Conservation (phyloP, 352 stramenopile species). For the Phytophthora ohioensis region DNA sequence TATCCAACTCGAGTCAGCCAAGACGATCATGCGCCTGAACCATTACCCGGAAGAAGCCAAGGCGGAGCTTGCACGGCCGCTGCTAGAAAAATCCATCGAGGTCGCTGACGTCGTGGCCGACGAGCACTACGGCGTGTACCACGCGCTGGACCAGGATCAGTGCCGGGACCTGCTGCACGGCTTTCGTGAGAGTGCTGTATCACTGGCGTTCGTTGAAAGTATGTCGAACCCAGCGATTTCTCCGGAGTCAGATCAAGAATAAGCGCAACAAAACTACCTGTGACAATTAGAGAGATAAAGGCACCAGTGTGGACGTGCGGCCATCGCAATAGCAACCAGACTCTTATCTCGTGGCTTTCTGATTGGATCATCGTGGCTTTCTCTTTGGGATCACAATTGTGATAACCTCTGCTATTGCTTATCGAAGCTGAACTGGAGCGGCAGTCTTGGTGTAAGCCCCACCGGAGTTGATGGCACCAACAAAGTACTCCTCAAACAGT, state of each 20-base stretch:
- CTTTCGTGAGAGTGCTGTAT: constrained; percentile 76
- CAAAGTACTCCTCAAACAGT: constrained; percentile 52
- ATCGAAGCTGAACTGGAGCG: constrained; percentile 22
- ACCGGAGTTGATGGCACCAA: constrained; percentile 61
- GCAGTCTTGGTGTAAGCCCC: constrained; percentile 50
- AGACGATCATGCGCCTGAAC: constrained; percentile 71
- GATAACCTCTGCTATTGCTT: constrained; percentile 2
- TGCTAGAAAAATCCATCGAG: constrained; percentile 80
- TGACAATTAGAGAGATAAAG: constrained; percentile 43
- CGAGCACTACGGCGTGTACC: constrained; percentile 76
- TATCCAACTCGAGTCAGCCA: constrained; percentile 81
- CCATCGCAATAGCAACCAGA: constrained; percentile 35
- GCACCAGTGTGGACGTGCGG: constrained; percentile 14
- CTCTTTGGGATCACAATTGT: constrained; percentile 1
- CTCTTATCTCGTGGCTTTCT: constrained; percentile 28
- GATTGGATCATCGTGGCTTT: constrained; percentile 12
- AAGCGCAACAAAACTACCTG: constrained; percentile 24
- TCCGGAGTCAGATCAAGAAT: constrained; percentile 36
- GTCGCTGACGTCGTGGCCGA: constrained; percentile 83
- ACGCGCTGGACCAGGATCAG: constrained; percentile 67
- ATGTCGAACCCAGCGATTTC: constrained; percentile 22
- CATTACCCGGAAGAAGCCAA: constrained; percentile 71
- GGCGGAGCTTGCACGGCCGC: constrained; percentile 57
- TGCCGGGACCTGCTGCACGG: constrained; percentile 72
- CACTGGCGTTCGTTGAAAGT: constrained; percentile 64